These are phyloP conservation scores for Phoenix roebelenii DNA, from an alignment of 176 grass and related monocot species.

Conservation along the genomic window DNA sequence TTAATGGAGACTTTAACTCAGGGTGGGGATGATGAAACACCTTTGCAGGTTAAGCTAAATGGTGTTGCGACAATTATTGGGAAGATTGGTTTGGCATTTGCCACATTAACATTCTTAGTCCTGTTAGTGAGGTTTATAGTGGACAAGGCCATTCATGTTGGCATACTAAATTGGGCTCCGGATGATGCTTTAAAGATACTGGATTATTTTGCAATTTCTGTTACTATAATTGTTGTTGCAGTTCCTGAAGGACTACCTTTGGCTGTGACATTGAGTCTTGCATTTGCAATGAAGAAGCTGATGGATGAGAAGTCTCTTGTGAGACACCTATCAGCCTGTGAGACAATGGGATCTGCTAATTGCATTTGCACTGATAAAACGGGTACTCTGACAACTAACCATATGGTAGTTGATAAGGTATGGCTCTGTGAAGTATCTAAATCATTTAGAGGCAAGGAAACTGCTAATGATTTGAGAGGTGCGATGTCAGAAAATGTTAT, in stretches of 20 bases:
- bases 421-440: constrained; percentile 45
- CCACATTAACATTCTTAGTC: constrained; percentile 66
- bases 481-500: constrained; percentile 39
- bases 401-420: constrained; percentile 93
- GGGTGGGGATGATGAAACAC: constrained; percentile 89
- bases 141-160: constrained; percentile 30
- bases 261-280: constrained; percentile 85
- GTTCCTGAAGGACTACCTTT: constrained; percentile 89
- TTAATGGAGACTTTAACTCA: constrained; percentile 90
- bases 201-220: constrained; percentile 75
- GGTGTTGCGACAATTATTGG: constrained; percentile 97
- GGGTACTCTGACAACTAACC: constrained; percentile 86
- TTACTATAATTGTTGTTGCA: constrained; percentile 90
- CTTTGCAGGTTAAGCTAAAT: constrained; percentile 94
- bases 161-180: constrained; percentile 35
- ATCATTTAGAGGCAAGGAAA: constrained; percentile 39
- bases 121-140: constrained; percentile 57
- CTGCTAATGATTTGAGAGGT: constrained; percentile 36
- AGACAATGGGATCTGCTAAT: constrained; percentile 94
- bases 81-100: constrained; percentile 83
- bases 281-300: constrained; percentile 96
- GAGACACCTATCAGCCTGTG: constrained; percentile 82
- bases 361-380: constrained; percentile 99
- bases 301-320: constrained; percentile 93
- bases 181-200: constrained; percentile 65